Evolutionary conservation across 306 rosid genomes (phyloP).

Genomic region (Luffa acutangula): DNA sequence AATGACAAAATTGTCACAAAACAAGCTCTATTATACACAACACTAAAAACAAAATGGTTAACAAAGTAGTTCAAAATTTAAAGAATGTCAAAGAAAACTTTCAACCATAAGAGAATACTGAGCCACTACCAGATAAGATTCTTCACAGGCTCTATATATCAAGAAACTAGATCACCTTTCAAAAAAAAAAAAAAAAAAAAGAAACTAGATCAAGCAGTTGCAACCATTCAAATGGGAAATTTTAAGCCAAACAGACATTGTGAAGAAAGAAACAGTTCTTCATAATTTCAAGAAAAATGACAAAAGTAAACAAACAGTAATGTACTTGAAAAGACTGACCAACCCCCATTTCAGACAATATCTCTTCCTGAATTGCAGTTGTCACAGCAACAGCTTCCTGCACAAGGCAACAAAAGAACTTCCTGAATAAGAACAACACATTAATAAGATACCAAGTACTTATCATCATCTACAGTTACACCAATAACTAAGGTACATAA

Average conservation of each 20-base stretch:
- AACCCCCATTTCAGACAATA: conserved; percentile 71
- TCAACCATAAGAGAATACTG: background rate
- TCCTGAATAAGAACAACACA: background rate
- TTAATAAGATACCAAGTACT: background rate
- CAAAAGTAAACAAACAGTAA: background rate
- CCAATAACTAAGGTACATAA: background rate
- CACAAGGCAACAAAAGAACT: conserved; percentile 8
- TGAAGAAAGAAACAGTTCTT: background rate
- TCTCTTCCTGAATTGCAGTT: conserved; percentile 81
- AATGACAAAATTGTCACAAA: background rate
- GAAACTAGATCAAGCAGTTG: background rate
- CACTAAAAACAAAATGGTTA: background rate
- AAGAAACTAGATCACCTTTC: background rate
- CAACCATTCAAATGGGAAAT: background rate
- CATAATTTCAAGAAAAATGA: background rate
- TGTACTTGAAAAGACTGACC: conserved; percentile 30
- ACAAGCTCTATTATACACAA: background rate
- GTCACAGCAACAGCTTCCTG: conserved; percentile 91
- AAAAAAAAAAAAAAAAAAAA: too few relatives aligned
- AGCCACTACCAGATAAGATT: background rate
- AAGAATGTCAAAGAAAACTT: background rate
- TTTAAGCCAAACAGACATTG: background rate
- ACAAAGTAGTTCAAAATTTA: background rate
- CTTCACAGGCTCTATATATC: background rate
- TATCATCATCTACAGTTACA: background rate